These are phyloP conservation scores for Gigaspora rosea DNA, from an alignment of 192 early-diverging fungal genomes.

Conservation along the genomic window DNA sequence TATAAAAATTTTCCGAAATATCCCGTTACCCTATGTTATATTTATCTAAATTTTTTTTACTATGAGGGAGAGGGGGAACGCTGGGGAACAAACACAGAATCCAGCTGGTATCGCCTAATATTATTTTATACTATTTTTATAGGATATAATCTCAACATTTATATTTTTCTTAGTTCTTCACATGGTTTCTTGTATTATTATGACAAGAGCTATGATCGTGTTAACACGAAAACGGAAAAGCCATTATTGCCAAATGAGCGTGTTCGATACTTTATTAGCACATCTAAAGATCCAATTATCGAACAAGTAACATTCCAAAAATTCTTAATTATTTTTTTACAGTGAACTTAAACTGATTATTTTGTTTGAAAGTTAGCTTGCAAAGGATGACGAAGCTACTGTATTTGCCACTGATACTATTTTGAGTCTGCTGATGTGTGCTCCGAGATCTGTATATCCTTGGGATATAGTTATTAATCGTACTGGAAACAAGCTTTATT, in stretches of 20 bases:
- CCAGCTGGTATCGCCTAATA: too few relatives aligned
- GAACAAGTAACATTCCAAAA: conserved; percentile 35
- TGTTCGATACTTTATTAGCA: conserved; percentile 74
- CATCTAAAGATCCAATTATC: conserved; percentile 88
- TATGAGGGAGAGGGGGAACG: too few relatives aligned
- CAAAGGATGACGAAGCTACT: conserved; percentile 48
- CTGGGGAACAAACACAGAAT: too few relatives aligned
- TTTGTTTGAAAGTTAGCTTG: conserved; percentile 41
- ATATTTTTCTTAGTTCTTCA: conserved; percentile 52
- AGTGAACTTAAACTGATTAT: too few relatives aligned
- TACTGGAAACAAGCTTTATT: conserved; percentile 74
- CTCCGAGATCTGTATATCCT: conserved; percentile 86
- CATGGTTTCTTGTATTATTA: conserved; percentile 76
- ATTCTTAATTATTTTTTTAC: too few relatives aligned
- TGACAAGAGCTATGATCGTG: conserved; percentile 84
- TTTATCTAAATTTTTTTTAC: too few relatives aligned
- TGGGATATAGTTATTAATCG: conserved; percentile 96
- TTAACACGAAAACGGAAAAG: conserved; percentile 79
- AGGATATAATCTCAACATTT: neutral
- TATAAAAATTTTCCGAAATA: too few relatives aligned
- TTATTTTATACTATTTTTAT: neutral
- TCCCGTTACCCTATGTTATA: too few relatives aligned
- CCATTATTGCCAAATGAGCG: conserved; percentile 66
- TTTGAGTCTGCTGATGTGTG: conserved; percentile 90
- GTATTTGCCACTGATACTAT: conserved; percentile 93